Evolutionary conservation across 345 rosid species (phyloP).

Genomic region (Ceriops tagal): DNA sequence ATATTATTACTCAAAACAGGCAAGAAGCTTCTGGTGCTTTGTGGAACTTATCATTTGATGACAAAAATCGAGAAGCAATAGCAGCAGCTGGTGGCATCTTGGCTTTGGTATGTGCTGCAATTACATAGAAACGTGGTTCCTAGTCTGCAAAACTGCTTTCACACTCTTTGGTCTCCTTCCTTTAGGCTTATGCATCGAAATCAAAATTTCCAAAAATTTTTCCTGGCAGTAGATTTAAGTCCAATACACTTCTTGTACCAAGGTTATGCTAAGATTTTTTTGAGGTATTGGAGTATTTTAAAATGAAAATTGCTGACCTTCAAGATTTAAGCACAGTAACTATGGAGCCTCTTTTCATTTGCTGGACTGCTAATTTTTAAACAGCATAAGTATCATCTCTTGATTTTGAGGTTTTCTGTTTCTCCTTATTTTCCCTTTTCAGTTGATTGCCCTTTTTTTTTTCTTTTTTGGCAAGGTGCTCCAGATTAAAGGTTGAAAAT

Average conservation of each 20-base stretch:
- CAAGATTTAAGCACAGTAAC: no score
- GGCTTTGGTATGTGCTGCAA: constrained; percentile 32
- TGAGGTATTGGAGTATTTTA: no score
- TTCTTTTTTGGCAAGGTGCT: background rate
- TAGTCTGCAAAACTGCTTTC: background rate
- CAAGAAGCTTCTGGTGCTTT: constrained; percentile 46
- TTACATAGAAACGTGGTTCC: background rate
- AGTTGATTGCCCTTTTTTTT: background rate
- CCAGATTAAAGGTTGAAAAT: background rate
- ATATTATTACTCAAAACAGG: constrained; percentile 20
- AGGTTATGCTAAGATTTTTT: no score
- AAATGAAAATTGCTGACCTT: no score
- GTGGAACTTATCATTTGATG: constrained; percentile 44
- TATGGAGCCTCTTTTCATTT: no score
- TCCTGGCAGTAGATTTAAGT: no score
- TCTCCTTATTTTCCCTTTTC: background rate
- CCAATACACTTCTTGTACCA: no score
- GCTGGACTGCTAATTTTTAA: no score
- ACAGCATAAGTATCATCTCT: no score
- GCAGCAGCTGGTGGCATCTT: constrained; percentile 36
- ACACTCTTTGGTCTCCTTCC: no score
- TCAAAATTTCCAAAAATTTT: background rate
- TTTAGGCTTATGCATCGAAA: background rate
- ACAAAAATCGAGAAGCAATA: constrained; percentile 41
- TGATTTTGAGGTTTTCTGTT: no score